These are phyloP conservation scores for Carallia brachiata DNA, from an alignment of 345 rosid species.

Conservation along the genomic window DNA sequence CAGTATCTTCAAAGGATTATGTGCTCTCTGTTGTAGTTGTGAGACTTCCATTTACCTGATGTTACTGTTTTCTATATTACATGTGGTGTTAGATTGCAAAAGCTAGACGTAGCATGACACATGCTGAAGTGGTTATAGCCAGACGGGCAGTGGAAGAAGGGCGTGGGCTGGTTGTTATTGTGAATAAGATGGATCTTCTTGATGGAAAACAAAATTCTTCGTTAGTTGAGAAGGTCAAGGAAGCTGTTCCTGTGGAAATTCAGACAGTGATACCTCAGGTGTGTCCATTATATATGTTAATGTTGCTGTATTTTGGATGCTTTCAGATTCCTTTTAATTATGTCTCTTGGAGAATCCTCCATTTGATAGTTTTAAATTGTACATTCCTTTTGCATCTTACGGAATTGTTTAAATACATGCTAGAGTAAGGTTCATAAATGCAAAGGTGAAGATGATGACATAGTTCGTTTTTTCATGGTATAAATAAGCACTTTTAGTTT, in stretches of 20 bases:
- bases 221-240: constrained; percentile 64
- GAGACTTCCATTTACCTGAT: constrained; percentile 3
- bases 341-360: too few species aligned
- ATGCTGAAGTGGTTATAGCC: constrained; percentile 94
- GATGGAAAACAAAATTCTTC: constrained; percentile 50
- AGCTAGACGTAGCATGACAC: constrained; percentile 77
- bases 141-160: constrained; percentile 96
- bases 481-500: too few species aligned
- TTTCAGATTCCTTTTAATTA: too few species aligned
- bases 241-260: constrained; percentile 90
- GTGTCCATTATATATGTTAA: constrained; percentile 4
- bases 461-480: too few species aligned
- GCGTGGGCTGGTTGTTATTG: constrained; percentile 80
- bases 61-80: constrained; percentile 1
- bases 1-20: not conserved
- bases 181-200: constrained; percentile 95
- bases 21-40: not conserved
- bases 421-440: too few species aligned
- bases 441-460: too few species aligned
- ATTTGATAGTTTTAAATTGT: too few species aligned
- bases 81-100: constrained; percentile 56
- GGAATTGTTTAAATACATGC: too few species aligned
- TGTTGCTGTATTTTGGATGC: too few species aligned
- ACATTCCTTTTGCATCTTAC: too few species aligned
- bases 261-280: constrained; percentile 97